These are phyloP conservation scores for Thielaviopsis euricoi DNA, from an alignment of 2,329 filamentous ascomycete species.

Conservation along the genomic window DNA sequence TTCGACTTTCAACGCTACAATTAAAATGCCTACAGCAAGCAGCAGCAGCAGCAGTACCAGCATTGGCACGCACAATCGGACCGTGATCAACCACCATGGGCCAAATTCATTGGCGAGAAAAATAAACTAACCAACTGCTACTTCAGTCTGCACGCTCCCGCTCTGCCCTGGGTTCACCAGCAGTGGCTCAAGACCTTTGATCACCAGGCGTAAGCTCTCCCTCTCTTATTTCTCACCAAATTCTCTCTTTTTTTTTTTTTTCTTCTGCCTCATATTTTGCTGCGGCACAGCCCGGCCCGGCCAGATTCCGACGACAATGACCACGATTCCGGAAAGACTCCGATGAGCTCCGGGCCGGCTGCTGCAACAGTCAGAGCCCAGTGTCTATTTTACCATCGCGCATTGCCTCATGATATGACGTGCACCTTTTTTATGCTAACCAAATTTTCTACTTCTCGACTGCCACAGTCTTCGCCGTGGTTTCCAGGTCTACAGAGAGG, in stretches of 20 bases:
- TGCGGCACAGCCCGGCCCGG: too few species aligned
- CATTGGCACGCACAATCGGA: neutral
- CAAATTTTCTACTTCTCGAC: neutral
- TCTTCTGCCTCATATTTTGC: too few species aligned
- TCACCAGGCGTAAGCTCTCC: slow-evolving; percentile 67
- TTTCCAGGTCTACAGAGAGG: slow-evolving; percentile 98
- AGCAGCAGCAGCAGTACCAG: neutral
- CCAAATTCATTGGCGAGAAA: neutral
- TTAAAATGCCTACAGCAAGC: neutral
- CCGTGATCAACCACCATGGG: neutral
- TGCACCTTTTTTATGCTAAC: slow-evolving; percentile 16
- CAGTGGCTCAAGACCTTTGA: slow-evolving; percentile 93
- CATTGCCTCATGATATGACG: neutral
- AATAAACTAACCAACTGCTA: slow-evolving; percentile 17
- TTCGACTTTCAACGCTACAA: neutral
- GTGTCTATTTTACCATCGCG: too few species aligned
- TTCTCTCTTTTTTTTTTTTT: neutral
- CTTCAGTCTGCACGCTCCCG: slow-evolving; percentile 68
- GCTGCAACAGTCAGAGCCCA: neutral
- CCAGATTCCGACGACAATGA: neutral
- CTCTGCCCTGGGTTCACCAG: slow-evolving; percentile 91
- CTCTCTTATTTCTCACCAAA: neutral
- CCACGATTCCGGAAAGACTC: neutral
- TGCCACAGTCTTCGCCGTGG: slow-evolving; percentile 72
- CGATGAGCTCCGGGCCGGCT: slow-evolving; percentile 3